Evolutionary conservation across 306 rosid species (phyloP).

Genomic region (Spatholobus suberectus): DNA sequence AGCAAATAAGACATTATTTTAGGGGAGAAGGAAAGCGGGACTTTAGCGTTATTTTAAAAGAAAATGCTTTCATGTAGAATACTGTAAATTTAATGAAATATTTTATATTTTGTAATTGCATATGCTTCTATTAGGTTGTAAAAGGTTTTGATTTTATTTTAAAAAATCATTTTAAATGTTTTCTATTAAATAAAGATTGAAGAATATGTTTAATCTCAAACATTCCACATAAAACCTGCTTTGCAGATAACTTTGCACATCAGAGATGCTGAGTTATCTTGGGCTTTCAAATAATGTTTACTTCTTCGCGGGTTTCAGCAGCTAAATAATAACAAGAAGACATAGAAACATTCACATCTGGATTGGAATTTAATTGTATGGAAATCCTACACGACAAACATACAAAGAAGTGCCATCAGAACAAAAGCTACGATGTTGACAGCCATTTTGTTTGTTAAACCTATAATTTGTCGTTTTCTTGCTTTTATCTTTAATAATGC

Average conservation of each 20-base stretch:
- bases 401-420: conserved; percentile 40
- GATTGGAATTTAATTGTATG: conserved; percentile 37
- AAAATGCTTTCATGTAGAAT: no score
- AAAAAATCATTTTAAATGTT: background rate
- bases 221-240: background rate
- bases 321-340: conserved; percentile 5
- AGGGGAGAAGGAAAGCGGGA: background rate
- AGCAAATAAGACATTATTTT: background rate
- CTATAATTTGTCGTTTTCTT: conserved; percentile 2
- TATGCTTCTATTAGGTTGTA: background rate
- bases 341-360: conserved; percentile 26
- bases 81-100: no score
- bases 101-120: background rate
- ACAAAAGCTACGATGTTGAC: conserved; percentile 46
- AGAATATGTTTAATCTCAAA: conserved; percentile 2
- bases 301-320: conserved; percentile 16
- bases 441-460: conserved; percentile 40
- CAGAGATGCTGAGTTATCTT: conserved; percentile 26
- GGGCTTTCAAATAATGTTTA: conserved; percentile 31
- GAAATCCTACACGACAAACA: conserved; percentile 65
- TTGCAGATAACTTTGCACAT: background rate
- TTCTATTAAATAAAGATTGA: background rate
- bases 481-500: background rate
- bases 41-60: background rate
- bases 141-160: background rate